phyloP scores from a whole-genome alignment of 2,329 filamentous ascomycete species.

The Xylariales sp. region DNA sequence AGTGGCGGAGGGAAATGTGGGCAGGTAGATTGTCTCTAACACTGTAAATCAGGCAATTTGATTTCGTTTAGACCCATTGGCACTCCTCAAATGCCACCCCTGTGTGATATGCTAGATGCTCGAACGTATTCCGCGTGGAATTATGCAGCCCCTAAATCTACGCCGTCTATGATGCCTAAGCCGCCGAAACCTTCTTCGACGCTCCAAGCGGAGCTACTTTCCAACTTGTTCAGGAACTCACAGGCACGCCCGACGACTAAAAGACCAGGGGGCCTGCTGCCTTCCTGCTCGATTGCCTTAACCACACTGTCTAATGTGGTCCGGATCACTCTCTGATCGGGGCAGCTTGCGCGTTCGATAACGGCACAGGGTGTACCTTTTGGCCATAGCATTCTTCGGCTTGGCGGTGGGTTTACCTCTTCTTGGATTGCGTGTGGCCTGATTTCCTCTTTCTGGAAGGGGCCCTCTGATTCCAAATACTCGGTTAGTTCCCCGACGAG shows the following conservation, averaged over 20 bases:
- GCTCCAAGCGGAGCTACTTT: slow-evolving; percentile 74
- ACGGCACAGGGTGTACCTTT: slow-evolving; percentile 87
- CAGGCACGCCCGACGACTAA: slow-evolving; percentile 88
- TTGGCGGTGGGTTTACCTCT: background rate
- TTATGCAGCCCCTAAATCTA: slow-evolving; percentile 37
- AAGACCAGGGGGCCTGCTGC: slow-evolving; percentile 87
- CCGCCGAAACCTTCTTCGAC: slow-evolving; percentile 90
- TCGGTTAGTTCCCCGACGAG: slow-evolving; percentile 77
- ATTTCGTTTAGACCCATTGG: slow-evolving; percentile 9
- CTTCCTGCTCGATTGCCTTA: slow-evolving; percentile 86
- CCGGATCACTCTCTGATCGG: slow-evolving; percentile 91
- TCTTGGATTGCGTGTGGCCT: slow-evolving; percentile 42
- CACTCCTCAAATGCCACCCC: background rate
- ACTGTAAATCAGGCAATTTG: slow-evolving; percentile 27
- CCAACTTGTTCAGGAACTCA: slow-evolving; percentile 74
- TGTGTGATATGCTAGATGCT: slow-evolving; percentile 4
- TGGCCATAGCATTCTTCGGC: slow-evolving; percentile 70
- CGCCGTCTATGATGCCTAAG: slow-evolving; percentile 62
- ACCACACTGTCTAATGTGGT: slow-evolving; percentile 84
- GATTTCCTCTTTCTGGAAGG: slow-evolving; percentile 48
- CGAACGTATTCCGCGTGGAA: background rate
- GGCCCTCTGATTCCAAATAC: slow-evolving; percentile 50
- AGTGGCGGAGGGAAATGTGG: slow-evolving; percentile 12
- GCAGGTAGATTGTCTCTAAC: slow-evolving; percentile 32
- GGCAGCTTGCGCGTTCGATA: slow-evolving; percentile 91